Conservation (phyloP, 768 basidiomycete genomes). For the Cystofilobasidium macerans region DNA sequence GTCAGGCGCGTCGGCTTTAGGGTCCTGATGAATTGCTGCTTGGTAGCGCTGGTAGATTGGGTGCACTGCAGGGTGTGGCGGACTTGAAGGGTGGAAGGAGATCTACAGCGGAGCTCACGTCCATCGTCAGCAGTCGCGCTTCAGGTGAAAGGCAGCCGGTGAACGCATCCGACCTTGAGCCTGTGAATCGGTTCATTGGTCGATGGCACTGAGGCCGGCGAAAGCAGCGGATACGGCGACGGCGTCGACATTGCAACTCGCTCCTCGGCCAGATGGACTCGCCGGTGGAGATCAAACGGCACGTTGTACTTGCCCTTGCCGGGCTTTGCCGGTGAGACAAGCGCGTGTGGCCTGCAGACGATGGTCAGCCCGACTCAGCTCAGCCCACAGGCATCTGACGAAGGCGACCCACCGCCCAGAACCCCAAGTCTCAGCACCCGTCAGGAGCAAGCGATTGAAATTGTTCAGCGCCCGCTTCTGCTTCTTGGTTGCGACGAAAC, state of each 20-base stretch:
- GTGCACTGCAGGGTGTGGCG: conserved; percentile 19
- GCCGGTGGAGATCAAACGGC: conserved; percentile 13
- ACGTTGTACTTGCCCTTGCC: conserved; percentile 13
- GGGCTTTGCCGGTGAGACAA: background rate
- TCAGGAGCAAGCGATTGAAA: conserved; percentile 14
- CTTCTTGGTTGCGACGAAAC: background rate
- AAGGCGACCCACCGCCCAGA: background rate
- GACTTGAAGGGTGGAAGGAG: conserved; percentile 18
- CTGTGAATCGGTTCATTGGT: background rate
- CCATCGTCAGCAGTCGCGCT: too few species aligned
- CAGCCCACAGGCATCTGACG: too few species aligned
- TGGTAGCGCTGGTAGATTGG: conserved; percentile 20
- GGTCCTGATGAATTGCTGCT: conserved; percentile 14
- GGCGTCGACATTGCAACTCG: background rate
- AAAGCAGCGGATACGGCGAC: background rate
- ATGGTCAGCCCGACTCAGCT: background rate
- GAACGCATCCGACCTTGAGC: background rate
- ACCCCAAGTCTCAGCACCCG: conserved; percentile 4
- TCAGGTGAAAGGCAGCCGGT: too few species aligned
- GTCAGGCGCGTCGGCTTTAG: background rate
- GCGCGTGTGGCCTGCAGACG: background rate
- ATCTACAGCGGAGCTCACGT: too few species aligned
- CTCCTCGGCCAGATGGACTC: conserved; percentile 4
- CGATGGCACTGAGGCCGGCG: conserved; percentile 32
- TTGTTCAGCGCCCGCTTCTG: background rate